Evolutionary conservation across 2,329 filamentous ascomycete genomes (phyloP).

Genomic region (Colletotrichum lupini): DNA sequence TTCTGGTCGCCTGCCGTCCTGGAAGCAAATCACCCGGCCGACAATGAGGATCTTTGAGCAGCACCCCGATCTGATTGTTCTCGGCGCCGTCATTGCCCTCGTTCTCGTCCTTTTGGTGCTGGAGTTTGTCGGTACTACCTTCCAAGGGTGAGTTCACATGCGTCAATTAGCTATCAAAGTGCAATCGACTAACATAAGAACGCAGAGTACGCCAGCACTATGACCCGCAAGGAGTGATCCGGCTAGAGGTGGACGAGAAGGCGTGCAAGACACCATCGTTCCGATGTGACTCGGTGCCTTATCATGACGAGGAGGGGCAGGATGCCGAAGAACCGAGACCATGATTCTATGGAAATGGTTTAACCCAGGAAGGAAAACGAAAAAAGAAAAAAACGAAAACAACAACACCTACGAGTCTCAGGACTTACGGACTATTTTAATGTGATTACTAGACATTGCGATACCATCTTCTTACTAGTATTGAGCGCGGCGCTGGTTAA

Average conservation of each 20-base stretch:
- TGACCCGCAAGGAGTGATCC: slow-evolving; percentile 17
- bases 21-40: slow-evolving; percentile 9
- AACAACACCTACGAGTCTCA: neutral
- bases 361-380: neutral
- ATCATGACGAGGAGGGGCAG: neutral
- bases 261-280: slow-evolving; percentile 16
- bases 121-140: slow-evolving; percentile 29
- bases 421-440: slow-evolving; percentile 6
- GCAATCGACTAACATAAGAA: neutral
- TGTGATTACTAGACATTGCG: slow-evolving; percentile 21
- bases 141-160: slow-evolving; percentile 23
- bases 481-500: slow-evolving; percentile 27
- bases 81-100: slow-evolving; percentile 27
- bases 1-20: slow-evolving; percentile 10
- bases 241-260: slow-evolving; percentile 27
- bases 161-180: neutral
- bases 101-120: slow-evolving; percentile 24
- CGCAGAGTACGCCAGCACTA: slow-evolving; percentile 28
- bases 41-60: slow-evolving; percentile 19
- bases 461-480: slow-evolving; percentile 27
- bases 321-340: neutral
- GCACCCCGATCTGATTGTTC: slow-evolving; percentile 32
- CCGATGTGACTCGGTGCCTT: slow-evolving; percentile 12
- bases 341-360: neutral
- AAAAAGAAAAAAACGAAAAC: neutral